Conservation (phyloP, 306 rosid genomes). For the Datisca glomerata region DNA sequence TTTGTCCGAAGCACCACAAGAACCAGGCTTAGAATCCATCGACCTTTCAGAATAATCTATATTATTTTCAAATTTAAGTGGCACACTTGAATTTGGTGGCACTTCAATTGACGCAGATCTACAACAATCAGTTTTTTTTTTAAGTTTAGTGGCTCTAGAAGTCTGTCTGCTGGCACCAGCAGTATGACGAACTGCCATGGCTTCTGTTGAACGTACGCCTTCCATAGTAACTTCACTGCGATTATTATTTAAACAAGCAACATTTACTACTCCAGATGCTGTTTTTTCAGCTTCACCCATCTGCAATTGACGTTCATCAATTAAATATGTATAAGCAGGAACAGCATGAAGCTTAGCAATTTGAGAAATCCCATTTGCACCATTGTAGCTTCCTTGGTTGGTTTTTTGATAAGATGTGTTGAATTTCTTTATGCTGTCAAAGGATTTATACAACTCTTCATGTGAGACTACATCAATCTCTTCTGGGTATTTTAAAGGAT, state of each 20-base stretch:
- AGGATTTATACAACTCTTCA: constrained; percentile 20
- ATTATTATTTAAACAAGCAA: background rate
- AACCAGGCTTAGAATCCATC: constrained; percentile 21
- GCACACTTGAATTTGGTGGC: constrained; percentile 24
- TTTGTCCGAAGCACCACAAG: constrained; percentile 22
- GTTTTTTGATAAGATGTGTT: constrained; percentile 57
- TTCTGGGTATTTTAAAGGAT: constrained; percentile 17
- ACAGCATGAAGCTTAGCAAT: constrained; percentile 52
- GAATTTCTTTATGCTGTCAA: constrained; percentile 34
- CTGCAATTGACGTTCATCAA: constrained; percentile 50
- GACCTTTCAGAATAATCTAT: constrained; percentile 22
- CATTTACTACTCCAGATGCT: background rate
- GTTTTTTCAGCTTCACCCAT: constrained; percentile 21
- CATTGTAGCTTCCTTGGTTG: constrained; percentile 43
- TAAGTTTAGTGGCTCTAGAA: constrained; percentile 24
- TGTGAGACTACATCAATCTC: constrained; percentile 18
- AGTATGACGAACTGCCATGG: constrained; percentile 18
- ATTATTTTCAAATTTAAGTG: constrained; percentile 17
- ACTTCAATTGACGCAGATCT: constrained; percentile 26
- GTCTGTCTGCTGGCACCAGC: constrained; percentile 32
- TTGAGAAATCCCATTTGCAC: constrained; percentile 31
- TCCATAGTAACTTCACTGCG: background rate
- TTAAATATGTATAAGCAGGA: constrained; percentile 47
- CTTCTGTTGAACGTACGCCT: constrained; percentile 11
- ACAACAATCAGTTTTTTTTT: constrained; percentile 20